These are phyloP conservation scores for Thyridium curvatum DNA, from an alignment of 2,329 filamentous ascomycete species.

Conservation along the genomic window DNA sequence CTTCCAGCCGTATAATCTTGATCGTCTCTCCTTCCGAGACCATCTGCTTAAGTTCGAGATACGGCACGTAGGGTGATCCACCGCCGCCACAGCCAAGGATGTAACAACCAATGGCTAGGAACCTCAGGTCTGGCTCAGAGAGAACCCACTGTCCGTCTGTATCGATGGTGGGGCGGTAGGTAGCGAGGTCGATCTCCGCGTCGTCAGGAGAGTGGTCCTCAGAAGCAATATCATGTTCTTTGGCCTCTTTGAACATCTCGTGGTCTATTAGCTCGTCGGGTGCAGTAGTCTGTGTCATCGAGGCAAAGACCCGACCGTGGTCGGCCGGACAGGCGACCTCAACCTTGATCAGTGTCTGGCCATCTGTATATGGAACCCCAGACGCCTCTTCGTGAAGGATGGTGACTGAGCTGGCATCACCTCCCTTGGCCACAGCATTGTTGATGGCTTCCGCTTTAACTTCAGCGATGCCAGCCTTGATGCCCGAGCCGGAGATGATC, in stretches of 20 bases:
- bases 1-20: conserved; percentile 11
- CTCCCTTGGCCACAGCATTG: conserved; percentile 9
- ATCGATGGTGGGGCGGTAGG: conserved; percentile 3
- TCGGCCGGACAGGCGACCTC: conserved; percentile 7
- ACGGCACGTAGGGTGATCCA: conserved; percentile 12
- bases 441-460: conserved; percentile 10
- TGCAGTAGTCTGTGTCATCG: too few relatives aligned
- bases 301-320: too few relatives aligned
- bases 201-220: background rate
- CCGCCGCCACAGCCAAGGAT: conserved; percentile 16
- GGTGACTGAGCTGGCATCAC: conserved; percentile 2
- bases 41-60: conserved; percentile 11
- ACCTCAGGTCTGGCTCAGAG: conserved; percentile 13
- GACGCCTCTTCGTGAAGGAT: conserved; percentile 13
- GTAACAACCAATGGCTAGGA: conserved; percentile 15
- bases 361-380: conserved; percentile 14
- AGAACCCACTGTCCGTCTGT: conserved; percentile 11
- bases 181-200: conserved; percentile 4
- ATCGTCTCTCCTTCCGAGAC: conserved; percentile 12
- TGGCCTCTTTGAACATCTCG: background rate
- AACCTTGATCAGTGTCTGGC: conserved; percentile 7
- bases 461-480: conserved; percentile 8
- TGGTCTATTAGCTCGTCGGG: background rate
- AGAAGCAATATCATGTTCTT: background rate
- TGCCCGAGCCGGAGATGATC: conserved; percentile 11